These are phyloP conservation scores for Nissolia schottii DNA, from an alignment of 306 rosid genomes.

Conservation along the genomic window DNA sequence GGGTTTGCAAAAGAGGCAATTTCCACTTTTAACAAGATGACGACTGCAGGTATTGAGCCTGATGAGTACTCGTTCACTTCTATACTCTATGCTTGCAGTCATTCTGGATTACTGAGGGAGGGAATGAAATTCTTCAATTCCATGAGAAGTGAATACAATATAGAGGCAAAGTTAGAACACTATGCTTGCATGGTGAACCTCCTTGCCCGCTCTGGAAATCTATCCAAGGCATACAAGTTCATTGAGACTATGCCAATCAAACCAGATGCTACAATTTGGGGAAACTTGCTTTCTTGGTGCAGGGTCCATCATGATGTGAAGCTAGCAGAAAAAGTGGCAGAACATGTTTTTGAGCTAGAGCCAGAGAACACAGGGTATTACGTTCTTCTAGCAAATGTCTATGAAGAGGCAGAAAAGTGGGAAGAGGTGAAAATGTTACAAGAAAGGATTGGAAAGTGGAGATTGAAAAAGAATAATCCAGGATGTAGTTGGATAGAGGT, in stretches of 20 bases:
- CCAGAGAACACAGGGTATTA: conserved; percentile 66
- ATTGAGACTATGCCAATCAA: conserved; percentile 53
- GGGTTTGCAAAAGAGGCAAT: conserved; percentile 61
- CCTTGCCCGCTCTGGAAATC: conserved; percentile 46
- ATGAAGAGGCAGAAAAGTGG: conserved; percentile 70
- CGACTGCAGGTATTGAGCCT: conserved; percentile 27
- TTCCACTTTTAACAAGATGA: conserved; percentile 38
- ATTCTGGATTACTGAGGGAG: conserved; percentile 58
- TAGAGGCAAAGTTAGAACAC: conserved; percentile 57
- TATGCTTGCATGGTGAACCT: conserved; percentile 79
- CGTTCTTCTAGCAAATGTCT: conserved; percentile 57
- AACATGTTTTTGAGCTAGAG: conserved; percentile 46
- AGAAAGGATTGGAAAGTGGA: not conserved
- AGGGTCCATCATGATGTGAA: conserved; percentile 40
- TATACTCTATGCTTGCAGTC: conserved; percentile 64
- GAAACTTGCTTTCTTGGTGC: conserved; percentile 62
- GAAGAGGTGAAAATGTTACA: conserved; percentile 48
- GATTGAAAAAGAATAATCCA: conserved; percentile 29
- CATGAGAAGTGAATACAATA: conserved; percentile 49
- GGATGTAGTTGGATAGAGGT: conserved; percentile 31
- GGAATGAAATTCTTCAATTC: conserved; percentile 50
- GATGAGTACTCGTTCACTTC: conserved; percentile 50
- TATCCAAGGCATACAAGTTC: conserved; percentile 49
- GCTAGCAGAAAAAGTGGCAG: conserved; percentile 37
- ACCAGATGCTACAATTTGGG: conserved; percentile 71